Evolutionary conservation across 768 basidiomycete genomes (phyloP), one percentile per base, ranked within the genome.

Genomic region (Auriscalpium vulgare): DNA sequence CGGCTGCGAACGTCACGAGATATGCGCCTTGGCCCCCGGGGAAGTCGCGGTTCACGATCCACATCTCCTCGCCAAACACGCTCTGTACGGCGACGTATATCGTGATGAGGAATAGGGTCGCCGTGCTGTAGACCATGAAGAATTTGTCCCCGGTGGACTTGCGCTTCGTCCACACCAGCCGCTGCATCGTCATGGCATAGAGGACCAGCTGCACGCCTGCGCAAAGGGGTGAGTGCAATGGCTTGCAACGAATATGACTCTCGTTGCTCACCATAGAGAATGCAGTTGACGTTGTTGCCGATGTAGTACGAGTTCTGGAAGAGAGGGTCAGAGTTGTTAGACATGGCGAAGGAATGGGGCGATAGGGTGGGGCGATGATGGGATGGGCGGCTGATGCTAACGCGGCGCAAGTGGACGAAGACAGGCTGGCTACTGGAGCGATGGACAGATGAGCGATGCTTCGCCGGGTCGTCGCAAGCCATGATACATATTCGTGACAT

Each of bases 11-110:
- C 35, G 59, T 47, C 10, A 53, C 61, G 45, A 72, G 66, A 54
- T n/a, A n/a, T n/a, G n/a, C n/a, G n/a, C n/a, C 74, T 76, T 19
- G 60, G 0, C 75, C 76, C 2, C 73, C 74, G 1, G 72, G 72
- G 40, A 63, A 70, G 46, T 61, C 51, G 3, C 57, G 55, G 16
- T 73, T 45, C 16, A 58, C 58, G 21, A 77, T 59, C 75, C 76
- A 77, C 66, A 71, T 69, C 49, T 63, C 62, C 53, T 74, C 63
- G 5, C 67, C 69, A 34, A 73, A 69, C 13, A 72, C 16, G n/a
- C 59, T 58, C 50, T 70, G 63, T 37, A 58, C 58, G 36, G 64
- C 62, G 37, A 71, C 57, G 53, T 66, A 72, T 14, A 71, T 50
- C 6, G 74, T 71, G 63, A 67, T 65, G 38, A 72, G 47, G 34